Evolutionary conservation across 2,329 filamentous ascomycete species (phyloP), one percentile per base, ranked within the genome.

Genomic region (Amauroascus niger): DNA sequence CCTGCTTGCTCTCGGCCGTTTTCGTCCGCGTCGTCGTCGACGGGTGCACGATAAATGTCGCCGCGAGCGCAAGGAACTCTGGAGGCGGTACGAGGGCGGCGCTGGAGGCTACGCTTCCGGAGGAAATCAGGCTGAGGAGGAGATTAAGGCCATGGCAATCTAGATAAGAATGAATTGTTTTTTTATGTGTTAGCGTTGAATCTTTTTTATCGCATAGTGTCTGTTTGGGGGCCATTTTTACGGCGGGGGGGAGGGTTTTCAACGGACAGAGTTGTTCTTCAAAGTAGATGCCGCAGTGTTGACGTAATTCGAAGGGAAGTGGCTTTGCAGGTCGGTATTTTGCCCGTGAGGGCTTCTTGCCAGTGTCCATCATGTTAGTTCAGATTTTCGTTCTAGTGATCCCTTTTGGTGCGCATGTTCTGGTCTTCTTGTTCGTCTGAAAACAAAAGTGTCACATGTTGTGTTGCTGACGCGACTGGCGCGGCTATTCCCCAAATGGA

Each of bases 11-110:
- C 18, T 86, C 82, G 11, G 71, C 63, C 7, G 81, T 79, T 26
- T 78, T 76, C 2, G 84, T 79, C 48, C 87, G 82, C 2, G 84
- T 93, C 0, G 90, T 96, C 59, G 86, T 80, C 22, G 75, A 72
- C 0, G 91, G 91, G 63, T 95, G 88, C 13, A 93, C 79, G n/a
- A 84, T 70, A n/a, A 96, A 74, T 1, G 88, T 93, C 41, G 78
- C 81, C n/a, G 89, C 78, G 7, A 96, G 74, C 6, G 87, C 83
- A 22, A 97, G 74, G 59, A 91, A 83, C 54, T 81, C 79, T 0
- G 85, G 77, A 1, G 86, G 80, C 1, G 91, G 87, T 16, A 88
- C 70, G 55, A 79, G 79, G 9, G 79, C 79, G 0, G 80, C 74
- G 30, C 69, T 71, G 9, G 64, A 63, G 68, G 63, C 65, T 63